Evolutionary conservation across 345 rosid species (phyloP).

Genomic region (Brassica incana): DNA sequence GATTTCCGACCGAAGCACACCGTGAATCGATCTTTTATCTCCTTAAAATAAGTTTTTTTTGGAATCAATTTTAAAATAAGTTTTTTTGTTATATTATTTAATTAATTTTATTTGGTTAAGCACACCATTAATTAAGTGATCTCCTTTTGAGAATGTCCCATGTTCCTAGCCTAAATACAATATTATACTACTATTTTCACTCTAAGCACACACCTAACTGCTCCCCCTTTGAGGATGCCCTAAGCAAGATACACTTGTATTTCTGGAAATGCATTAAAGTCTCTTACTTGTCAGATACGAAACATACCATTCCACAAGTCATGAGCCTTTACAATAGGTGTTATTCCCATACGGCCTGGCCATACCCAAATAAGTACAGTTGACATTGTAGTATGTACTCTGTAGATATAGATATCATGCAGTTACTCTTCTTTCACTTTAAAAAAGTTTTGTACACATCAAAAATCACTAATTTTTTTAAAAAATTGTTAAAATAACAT

Average conservation of each 20-base stretch:
- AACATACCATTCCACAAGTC: slow-evolving; percentile 17
- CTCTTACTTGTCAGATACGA: slow-evolving; percentile 11
- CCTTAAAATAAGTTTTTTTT: too few species aligned
- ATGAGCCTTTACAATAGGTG: background rate
- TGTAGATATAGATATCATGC: background rate
- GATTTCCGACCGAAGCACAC: too few species aligned
- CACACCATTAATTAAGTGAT: too few species aligned
- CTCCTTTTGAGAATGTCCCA: too few species aligned
- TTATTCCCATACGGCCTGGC: slow-evolving; percentile 19
- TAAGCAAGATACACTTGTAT: slow-evolving; percentile 6
- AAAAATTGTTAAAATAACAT: background rate
- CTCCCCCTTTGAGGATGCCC: too few species aligned
- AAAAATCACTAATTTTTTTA: background rate
- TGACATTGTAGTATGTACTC: background rate
- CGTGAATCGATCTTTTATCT: too few species aligned
- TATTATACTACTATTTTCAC: too few species aligned
- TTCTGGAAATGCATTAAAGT: background rate
- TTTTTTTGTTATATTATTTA: too few species aligned
- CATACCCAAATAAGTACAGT: slow-evolving; percentile 7
- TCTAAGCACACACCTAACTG: too few species aligned
- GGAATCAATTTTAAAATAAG: too few species aligned
- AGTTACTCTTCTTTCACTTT: background rate
- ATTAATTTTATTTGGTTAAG: too few species aligned
- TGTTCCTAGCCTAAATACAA: too few species aligned
- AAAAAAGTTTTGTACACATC: background rate